Evolutionary conservation across 83 land plant genomes (phyloP), one percentile per base, ranked within the genome.

Genomic region (Diphasiastrum complanatum): DNA sequence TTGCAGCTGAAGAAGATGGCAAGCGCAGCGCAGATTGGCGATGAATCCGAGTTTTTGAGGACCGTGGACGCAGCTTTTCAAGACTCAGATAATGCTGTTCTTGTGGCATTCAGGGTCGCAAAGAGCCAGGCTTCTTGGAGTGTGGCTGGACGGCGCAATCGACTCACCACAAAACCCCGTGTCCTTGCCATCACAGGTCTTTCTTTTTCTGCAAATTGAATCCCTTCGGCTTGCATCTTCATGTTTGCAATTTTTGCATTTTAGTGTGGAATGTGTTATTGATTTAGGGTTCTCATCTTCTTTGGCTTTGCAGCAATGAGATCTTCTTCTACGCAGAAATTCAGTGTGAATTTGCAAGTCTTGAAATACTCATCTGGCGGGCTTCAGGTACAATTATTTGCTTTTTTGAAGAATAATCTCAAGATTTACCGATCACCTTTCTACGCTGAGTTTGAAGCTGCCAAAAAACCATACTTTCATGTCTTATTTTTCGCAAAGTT

Each of bases 61-160:
- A 22, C 28, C 1, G 73, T 70, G 73, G 73, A 70, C 18, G 68
- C 69, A 0, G 49, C 52, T 19, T 70, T 70, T 25, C 60, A 29
- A 22, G 61, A 52, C 29, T 49, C 73, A 27, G 73, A 70, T 24
- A 70, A 64, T 62, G 52, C 54, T 5, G 61, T 70, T 28, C 40
- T 62, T 31, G 38, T 70, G 69, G 68, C 73, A 25, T 70, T 70
- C 61, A 49, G 56, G 24, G 73, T 70, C 11, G 60, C 68, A 4
- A 70, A 70, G 61, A 64, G 73, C 38, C 73, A 70, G 61, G 60
- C 73, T n/a, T 62, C 68, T 26, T 70, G 73, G 73, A 56, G 69
- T 28, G 73, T 62, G 30, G 70, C 63, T n/a, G 70, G 70, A 33
- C 49, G 70, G 6, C 59, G 55, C 28, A 33, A 49, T 27, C 58